Conservation (phyloP, 129 eudicot species). For the carrot (Daucus carota) region DH1_v3.0 NC_030382.2:51484001-51484500, state of each 20-base stretch:
- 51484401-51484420: no score
- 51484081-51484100: background rate
- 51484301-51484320: constrained; percentile 85
- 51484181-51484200: constrained; percentile 53
- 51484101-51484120: background rate
- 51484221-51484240: constrained; percentile 52
- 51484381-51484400: no score
- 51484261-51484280: constrained; percentile 97
- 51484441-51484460: no score
- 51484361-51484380: no score
- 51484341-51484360: no score
- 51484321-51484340: background rate
- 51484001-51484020: background rate
- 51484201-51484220: constrained; percentile 52
- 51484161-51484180: background rate
- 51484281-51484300: constrained; percentile 47
- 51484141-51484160: constrained; percentile 34
- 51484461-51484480: no score
- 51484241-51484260: constrained; percentile 82
- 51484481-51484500: background rate
- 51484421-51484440: no score
- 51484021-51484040: constrained; percentile 23
- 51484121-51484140: constrained; percentile 4
- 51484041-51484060: background rate
- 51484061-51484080: background rate